Base-by-base conservation (phyloP, 2,329 filamentous ascomycete species). In the Xylariaceae sp. region DNA sequence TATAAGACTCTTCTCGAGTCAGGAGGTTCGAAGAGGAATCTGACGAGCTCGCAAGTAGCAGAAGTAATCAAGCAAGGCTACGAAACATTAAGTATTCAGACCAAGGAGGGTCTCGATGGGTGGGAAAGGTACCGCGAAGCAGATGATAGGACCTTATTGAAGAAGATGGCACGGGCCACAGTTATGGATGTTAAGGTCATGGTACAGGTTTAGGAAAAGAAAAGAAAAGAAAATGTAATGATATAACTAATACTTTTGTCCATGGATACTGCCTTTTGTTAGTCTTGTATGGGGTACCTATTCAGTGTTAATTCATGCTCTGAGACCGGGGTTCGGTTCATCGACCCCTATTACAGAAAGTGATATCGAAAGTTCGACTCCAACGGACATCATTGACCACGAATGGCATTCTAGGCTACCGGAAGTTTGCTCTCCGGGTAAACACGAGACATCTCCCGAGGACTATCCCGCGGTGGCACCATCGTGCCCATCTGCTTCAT, bases 21-120 rank as follows among this genome's bases (percentile, higher is more conserved):
- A 2, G 64, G 61, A 1, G 62, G 59, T 4, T 62, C 63, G 47
- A 68, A 62, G 54, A 68, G 63, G 58, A 85, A 89, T 65, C 77
- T 97, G 61, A 96, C 90, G 60, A 92, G 88, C 44, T 80, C 85
- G 53, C 89, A 97, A 72, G 92, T 99, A 45, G 88, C 88, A 48
- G 88, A 89, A 65, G 89, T 97, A 34, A 97, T 99, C 74, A 96
- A 96, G 76, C 89, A 95, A 73, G 94, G 94, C 0, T 97, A 97
- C 70, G 93, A 97, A 74, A 96, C 92, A 42, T 75, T 99, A 68
- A 93, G 89, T 64, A 95, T 99, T 57, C 90, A 95, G 74, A 86
- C 90, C 0, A 91, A 88, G 68, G 92, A 96, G 71, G 92, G 90
- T 0, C 73, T 96, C 66, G 92, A 93, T 72, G 85, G 86, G 44